Evolutionary conservation across 352 stramenopile genomes (phyloP).

Genomic region (Globisporangium radiosum): DNA sequence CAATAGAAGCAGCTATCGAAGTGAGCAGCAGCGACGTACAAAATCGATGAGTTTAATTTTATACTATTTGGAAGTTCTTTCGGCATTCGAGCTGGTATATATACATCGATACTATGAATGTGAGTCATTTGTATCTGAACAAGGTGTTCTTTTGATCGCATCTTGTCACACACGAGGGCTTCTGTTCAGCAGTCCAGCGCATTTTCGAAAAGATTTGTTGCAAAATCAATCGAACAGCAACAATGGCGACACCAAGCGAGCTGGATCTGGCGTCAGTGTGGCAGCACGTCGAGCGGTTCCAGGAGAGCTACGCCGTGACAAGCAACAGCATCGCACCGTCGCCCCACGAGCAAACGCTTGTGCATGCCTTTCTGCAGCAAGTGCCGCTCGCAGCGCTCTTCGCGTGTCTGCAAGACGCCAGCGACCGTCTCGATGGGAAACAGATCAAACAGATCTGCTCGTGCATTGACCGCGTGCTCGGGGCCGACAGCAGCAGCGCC

Average conservation of each 20-base stretch:
- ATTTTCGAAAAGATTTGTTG: too few relatives aligned
- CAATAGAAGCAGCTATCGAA: too few relatives aligned
- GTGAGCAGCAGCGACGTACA: too few relatives aligned
- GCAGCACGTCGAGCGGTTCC: constrained; percentile 57
- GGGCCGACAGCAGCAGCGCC: constrained; percentile 35
- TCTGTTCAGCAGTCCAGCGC: too few relatives aligned
- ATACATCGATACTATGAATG: too few relatives aligned
- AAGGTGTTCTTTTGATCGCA: too few relatives aligned
- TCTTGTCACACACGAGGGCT: too few relatives aligned
- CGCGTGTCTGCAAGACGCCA: constrained; percentile 69
- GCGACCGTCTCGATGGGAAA: constrained; percentile 47
- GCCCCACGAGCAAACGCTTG: constrained; percentile 41
- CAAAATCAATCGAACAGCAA: not conserved
- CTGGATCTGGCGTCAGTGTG: constrained; percentile 40
- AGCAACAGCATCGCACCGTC: constrained; percentile 31
- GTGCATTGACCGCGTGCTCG: constrained; percentile 74
- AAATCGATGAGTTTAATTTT: too few relatives aligned
- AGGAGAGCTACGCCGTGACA: constrained; percentile 49
- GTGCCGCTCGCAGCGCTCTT: constrained; percentile 67
- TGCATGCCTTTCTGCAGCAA: constrained; percentile 57
- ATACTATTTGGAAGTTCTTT: too few relatives aligned
- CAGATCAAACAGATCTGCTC: constrained; percentile 68
- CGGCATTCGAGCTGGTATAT: too few relatives aligned
- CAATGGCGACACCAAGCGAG: not conserved
- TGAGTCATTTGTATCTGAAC: too few relatives aligned